These are phyloP conservation scores for Arthrocladium fulminans DNA, from an alignment of 2,329 filamentous ascomycete species.

Conservation along the genomic window DNA sequence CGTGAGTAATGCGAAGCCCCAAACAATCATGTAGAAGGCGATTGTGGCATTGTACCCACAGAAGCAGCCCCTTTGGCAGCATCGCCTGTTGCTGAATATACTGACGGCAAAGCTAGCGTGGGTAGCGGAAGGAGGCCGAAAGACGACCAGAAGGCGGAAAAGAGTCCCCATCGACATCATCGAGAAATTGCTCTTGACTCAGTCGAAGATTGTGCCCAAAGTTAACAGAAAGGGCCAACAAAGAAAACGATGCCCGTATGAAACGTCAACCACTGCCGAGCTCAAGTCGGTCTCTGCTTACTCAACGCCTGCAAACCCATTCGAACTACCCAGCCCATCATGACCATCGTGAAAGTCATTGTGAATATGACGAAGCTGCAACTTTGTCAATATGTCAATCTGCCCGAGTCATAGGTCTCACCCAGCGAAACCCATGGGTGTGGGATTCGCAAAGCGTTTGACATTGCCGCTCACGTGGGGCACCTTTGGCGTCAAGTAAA, in stretches of 20 bases:
- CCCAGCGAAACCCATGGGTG: slow-evolving; percentile 20
- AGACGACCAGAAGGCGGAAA: slow-evolving; percentile 20
- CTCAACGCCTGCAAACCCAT: slow-evolving; percentile 17
- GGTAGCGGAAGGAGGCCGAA: slow-evolving; percentile 21
- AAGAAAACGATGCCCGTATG: slow-evolving; percentile 22
- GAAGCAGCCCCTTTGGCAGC: slow-evolving; percentile 13
- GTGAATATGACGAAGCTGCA: slow-evolving; percentile 19
- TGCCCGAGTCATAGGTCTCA: neutral
- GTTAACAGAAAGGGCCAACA: slow-evolving; percentile 19
- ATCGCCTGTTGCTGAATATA: slow-evolving; percentile 17
- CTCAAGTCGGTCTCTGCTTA: slow-evolving; percentile 8
- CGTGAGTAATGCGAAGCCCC: slow-evolving; percentile 21
- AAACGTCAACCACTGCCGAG: neutral
- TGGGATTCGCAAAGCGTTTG: slow-evolving; percentile 21
- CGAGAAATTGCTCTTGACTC: slow-evolving; percentile 22
- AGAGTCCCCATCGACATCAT: slow-evolving; percentile 21
- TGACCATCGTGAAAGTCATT: slow-evolving; percentile 20
- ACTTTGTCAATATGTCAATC: neutral
- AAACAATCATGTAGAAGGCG: slow-evolving; percentile 20
- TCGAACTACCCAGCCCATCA: slow-evolving; percentile 21
- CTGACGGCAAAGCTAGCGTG: slow-evolving; percentile 17
- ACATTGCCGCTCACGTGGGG: slow-evolving; percentile 20
- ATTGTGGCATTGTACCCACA: slow-evolving; percentile 21
- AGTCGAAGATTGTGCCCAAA: slow-evolving; percentile 19
- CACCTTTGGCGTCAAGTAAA: slow-evolving; percentile 21